Evolutionary conservation across 352 stramenopile genomes (phyloP).

Genomic region (Hyphochytrium catenoides): DNA sequence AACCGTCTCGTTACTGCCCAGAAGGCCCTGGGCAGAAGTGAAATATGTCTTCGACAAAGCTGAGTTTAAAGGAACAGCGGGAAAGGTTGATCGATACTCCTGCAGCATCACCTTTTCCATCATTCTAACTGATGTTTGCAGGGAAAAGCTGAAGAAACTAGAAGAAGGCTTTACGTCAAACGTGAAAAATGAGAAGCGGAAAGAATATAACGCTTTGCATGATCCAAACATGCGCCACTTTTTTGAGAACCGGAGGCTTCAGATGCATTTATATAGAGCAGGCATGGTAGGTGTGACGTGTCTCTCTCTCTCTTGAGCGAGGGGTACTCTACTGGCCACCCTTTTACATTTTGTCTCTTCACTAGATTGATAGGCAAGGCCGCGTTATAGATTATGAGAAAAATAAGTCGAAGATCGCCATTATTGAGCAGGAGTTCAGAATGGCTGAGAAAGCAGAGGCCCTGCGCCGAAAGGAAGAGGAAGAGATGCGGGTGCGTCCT

Average conservation of each 20-base stretch:
- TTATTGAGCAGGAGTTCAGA: constrained; percentile 76
- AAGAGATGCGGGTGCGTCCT: constrained; percentile 29
- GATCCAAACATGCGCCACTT: constrained; percentile 67
- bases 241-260: constrained; percentile 47
- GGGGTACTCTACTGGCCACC: too few relatives aligned
- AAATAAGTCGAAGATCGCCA: constrained; percentile 62
- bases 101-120: too few relatives aligned
- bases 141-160: constrained; percentile 16
- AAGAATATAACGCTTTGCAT: constrained; percentile 59
- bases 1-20: too few relatives aligned
- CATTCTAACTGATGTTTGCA: too few relatives aligned
- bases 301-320: not conserved
- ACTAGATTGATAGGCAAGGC: constrained; percentile 48
- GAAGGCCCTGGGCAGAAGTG: too few relatives aligned
- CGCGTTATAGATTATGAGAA: constrained; percentile 67
- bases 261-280: constrained; percentile 43
- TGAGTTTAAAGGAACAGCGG: too few relatives aligned
- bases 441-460: constrained; percentile 47
- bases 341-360: too few relatives aligned
- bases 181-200: constrained; percentile 34
- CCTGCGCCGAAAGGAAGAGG: constrained; percentile 41
- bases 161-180: constrained; percentile 30
- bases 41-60: too few relatives aligned
- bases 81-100: too few relatives aligned
- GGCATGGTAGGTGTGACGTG: constrained; percentile 13